Evolutionary conservation across 106 monocot genomes (phyloP).

Genomic region (Dendrobium officinale): DNA sequence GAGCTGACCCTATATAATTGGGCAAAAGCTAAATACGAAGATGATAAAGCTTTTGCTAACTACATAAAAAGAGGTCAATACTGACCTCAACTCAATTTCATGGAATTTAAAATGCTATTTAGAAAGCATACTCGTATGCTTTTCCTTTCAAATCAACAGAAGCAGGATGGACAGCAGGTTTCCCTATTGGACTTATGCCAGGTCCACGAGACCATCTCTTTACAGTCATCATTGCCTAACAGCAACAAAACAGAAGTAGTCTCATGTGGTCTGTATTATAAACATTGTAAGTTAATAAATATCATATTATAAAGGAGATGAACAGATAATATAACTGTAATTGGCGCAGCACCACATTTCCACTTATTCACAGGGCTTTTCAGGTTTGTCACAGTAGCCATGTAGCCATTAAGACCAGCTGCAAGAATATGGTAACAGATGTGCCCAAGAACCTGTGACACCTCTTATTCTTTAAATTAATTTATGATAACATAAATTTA

Average conservation of each 20-base stretch:
- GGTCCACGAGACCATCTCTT: slow-evolving; percentile 47
- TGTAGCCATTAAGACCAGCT: slow-evolving; percentile 60
- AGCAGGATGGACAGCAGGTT: slow-evolving; percentile 65
- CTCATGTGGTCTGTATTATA: not conserved
- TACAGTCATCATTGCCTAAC: slow-evolving; percentile 74
- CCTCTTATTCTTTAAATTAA: not conserved
- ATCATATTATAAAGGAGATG: not conserved
- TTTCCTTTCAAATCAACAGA: slow-evolving; percentile 67
- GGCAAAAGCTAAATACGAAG: not conserved
- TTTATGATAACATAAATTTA: not conserved
- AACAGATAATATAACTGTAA: slow-evolving; percentile 23
- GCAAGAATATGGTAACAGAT: slow-evolving; percentile 52
- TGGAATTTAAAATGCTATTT: not conserved
- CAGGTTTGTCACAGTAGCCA: slow-evolving; percentile 60
- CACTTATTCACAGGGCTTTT: slow-evolving; percentile 53
- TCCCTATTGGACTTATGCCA: slow-evolving; percentile 44
- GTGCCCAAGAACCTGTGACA: slow-evolving; percentile 44
- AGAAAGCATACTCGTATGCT: slow-evolving; percentile 50
- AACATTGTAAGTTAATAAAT: not conserved
- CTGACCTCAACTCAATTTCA: not conserved
- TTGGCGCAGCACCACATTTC: slow-evolving; percentile 60
- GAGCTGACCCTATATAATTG: not conserved
- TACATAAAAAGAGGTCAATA: not conserved
- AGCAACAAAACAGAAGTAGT: not conserved
- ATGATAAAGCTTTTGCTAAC: not conserved